Evolutionary conservation across 108 stramenopile genomes (phyloP), one percentile per base, ranked within the genome.

Genomic region (Cyclostephanos tholiformis): DNA sequence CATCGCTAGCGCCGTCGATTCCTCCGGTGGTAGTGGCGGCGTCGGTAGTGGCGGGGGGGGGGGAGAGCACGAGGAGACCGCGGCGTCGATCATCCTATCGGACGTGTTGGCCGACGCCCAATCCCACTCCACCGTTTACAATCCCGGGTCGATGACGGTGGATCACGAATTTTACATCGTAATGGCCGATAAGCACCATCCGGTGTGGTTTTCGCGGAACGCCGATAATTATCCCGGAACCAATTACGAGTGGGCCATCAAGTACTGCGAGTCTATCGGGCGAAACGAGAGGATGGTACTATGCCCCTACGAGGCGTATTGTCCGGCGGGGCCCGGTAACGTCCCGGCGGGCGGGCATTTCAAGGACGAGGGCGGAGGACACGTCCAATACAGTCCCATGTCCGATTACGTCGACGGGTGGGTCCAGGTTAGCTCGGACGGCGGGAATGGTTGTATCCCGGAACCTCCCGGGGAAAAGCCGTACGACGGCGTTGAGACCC

Each of bases 381-480:
- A 17, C 29, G 19, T 39, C 36, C 59, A 60, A 9, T 60, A 38
- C 36, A 38, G 36, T 8, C 59, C 58, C 1, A 27, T 35, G 10
- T 17, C 32, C 1, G 58, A 59, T 30, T 8, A 27, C 17, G 27
- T 8, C 16, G 36, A n/a, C 16, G 30, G 16, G 3, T 60, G 59
- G 59, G 59, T 60, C 4, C 59, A 60, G 38, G 59, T 60, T 2
- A 60, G 59, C 20, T 38, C 30, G n/a, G n/a, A 60, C 35, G 59
- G 35, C n/a, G 59, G 59, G 16, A 39, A 39, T 25, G 59, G 29
- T 0, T 60, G 59, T 16, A 9, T 3, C 6, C 59, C 30, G 0
- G 29, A 30, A 2, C 16, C 29, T 6, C 12, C 29, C 32, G 27
- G 30, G 8, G 30, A 30, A 9, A 35, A 29, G 4, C 27, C 27